Evolutionary conservation across 345 rosid genomes (phyloP), one percentile per base, ranked within the genome.

Genomic region (Sisymbrium irio): DNA sequence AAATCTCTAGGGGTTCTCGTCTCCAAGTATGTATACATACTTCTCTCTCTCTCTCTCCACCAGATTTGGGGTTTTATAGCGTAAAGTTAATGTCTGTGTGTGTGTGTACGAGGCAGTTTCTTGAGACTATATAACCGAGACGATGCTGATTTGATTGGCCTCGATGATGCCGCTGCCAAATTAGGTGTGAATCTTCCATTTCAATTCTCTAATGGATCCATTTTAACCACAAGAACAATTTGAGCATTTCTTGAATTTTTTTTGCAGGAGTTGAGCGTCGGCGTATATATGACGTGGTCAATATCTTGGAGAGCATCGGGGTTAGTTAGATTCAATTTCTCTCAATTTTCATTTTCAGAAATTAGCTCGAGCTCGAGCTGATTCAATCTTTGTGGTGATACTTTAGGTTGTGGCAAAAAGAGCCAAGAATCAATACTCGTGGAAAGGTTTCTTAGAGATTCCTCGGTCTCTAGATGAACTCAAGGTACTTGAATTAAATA

Each of bases 1-100:
- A 89, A 86, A 85, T 87, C 97, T 66, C 89, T 91, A 4, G 93
- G 92, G 19, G 79, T 89, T 68, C 41, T 91, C 9, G 90, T 91
- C 83, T 67, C 90, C 66, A 87, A 87, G 97, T 91, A 75, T 4
- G 18, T 91, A 75, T 4, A 19, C 9, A n/a, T 47, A 25, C 8
- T 46, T 39, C 15, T 9, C 9, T 15, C 9, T 70, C 28, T 37
- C 3, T 39, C 32, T 12, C 15, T 49, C 67, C 15, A 11, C 10
- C 0, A 27, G 28, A 27, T 27, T 39, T 12, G 13, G 4, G 32
- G 36, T 36, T 10, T 25, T 25, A 11, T 46, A 46, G 4, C 5
- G 4, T 47, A 7, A 19, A 11, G 49, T 27, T 7, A 32, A 32
- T 1, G 6, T 25, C 3, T 18, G 27, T 32, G 18, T 5, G 0